Percentiles rank a stretch among this genome's conserved stretches.
phyloP scores from a whole-genome alignment of 805 yeast genomes.

The Candida quercuum region DNA sequence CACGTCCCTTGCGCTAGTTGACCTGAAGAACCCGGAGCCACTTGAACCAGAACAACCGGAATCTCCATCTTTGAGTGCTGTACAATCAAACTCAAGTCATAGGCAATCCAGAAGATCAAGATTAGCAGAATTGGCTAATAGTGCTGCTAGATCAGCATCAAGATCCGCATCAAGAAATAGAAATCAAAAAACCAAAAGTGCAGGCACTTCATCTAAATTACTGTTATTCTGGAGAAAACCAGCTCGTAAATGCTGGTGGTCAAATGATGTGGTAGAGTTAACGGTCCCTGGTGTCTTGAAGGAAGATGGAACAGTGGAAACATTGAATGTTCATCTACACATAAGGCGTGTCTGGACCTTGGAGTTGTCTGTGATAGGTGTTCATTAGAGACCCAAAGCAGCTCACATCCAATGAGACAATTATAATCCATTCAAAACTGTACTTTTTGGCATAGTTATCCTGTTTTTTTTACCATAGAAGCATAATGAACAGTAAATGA shows the following conservation, averaged over 20 bases:
- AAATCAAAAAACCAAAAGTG: constrained; percentile 26
- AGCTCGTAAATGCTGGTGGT: constrained; percentile 99
- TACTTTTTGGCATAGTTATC: too few species aligned
- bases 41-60: constrained; percentile 19
- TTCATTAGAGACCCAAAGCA: constrained; percentile 43
- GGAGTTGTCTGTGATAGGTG: constrained; percentile 86
- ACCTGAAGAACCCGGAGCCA: constrained; percentile 36
- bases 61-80: constrained; percentile 37
- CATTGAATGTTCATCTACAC: constrained; percentile 62
- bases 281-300: constrained; percentile 28
- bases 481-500: too few species aligned
- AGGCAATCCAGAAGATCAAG: constrained; percentile 47
- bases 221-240: constrained; percentile 95
- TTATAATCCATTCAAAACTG: too few species aligned
- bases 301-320: constrained; percentile 24
- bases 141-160: constrained; percentile 37
- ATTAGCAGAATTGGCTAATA: constrained; percentile 56
- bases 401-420: too few species aligned
- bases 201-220: constrained; percentile 51
- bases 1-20: constrained; percentile 71
- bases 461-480: too few species aligned
- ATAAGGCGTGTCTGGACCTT: constrained; percentile 95
- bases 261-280: constrained; percentile 49
- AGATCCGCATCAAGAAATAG: constrained; percentile 15
- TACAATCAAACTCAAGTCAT: constrained; percentile 29